Percentiles rank a stretch among this genome's conserved stretches.
phyloP scores from a whole-genome alignment of 2,329 filamentous ascomycete genomes.

The Hypoxylon sp. region DNA sequence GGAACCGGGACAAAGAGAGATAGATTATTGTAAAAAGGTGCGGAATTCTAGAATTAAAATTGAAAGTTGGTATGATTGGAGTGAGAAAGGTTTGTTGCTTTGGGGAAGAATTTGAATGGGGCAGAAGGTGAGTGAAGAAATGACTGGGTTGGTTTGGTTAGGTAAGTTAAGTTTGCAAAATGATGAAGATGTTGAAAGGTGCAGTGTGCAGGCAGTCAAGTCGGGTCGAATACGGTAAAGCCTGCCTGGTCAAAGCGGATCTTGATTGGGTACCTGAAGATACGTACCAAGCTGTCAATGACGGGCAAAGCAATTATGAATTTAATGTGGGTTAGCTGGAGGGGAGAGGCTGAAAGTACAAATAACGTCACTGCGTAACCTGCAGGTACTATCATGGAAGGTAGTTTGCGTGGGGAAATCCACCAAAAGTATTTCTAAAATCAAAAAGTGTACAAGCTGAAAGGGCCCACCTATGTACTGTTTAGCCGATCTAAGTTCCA shows the following conservation, averaged over 20 bases:
- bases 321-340: no score
- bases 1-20: not conserved
- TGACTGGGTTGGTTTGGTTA: no score
- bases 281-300: slow-evolving; percentile 21
- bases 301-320: slow-evolving; percentile 4
- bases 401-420: slow-evolving; percentile 8
- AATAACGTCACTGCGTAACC: slow-evolving; percentile 32
- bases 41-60: slow-evolving; percentile 3
- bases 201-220: slow-evolving; percentile 15
- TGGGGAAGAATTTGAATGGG: slow-evolving; percentile 4
- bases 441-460: slow-evolving; percentile 7
- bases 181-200: slow-evolving; percentile 23
- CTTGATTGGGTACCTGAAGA: slow-evolving; percentile 4
- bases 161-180: no score
- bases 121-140: slow-evolving; percentile 15
- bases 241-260: slow-evolving; percentile 6
- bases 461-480: slow-evolving; percentile 10
- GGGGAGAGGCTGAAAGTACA: slow-evolving; percentile 10
- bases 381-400: not conserved
- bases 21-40: slow-evolving; percentile 6
- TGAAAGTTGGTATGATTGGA: not conserved
- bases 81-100: not conserved
- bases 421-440: not conserved
- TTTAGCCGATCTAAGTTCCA: slow-evolving; percentile 13
- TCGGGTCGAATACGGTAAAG: slow-evolving; percentile 28